Percentiles rank a stretch among this genome's conserved stretches.
phyloP scores from a whole-genome alignment of 306 rosid species.

The Corylus heterophylla region DNA sequence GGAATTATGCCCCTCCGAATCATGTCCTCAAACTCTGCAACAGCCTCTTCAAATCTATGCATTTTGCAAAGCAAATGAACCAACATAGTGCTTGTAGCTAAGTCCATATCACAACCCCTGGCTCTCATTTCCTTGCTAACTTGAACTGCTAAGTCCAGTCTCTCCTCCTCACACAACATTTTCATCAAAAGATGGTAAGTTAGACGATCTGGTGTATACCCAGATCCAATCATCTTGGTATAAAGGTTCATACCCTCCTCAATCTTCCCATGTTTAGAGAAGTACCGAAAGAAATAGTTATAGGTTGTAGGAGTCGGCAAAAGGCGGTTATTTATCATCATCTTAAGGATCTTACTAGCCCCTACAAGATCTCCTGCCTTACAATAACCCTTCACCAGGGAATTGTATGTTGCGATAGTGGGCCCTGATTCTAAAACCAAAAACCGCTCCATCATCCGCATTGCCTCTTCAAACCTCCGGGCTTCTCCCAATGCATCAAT shows the following conservation, averaged over 20 bases:
- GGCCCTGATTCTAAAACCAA: conserved; percentile 74
- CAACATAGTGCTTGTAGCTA: conserved; percentile 79
- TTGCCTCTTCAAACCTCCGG: conserved; percentile 74
- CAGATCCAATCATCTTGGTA: conserved; percentile 80
- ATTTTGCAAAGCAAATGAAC: conserved; percentile 73
- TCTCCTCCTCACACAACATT: conserved; percentile 84
- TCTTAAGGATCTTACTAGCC: conserved; percentile 83
- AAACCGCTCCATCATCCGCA: conserved; percentile 84
- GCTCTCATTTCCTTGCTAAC: conserved; percentile 81
- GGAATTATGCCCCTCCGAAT: conserved; percentile 77
- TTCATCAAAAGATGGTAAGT: conserved; percentile 87
- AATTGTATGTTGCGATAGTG: conserved; percentile 76
- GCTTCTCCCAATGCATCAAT: conserved; percentile 85
- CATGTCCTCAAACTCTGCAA: conserved; percentile 73
- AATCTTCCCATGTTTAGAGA: conserved; percentile 69
- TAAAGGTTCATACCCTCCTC: conserved; percentile 88
- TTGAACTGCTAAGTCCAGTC: conserved; percentile 70
- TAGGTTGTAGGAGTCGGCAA: conserved; percentile 76
- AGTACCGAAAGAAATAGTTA: conserved; percentile 83
- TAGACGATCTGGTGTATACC: conserved; percentile 69
- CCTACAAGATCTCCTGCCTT: conserved; percentile 78
- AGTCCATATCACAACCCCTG: conserved; percentile 77
- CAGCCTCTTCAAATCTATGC: conserved; percentile 74
- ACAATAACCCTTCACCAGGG: conserved; percentile 80
- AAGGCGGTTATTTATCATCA: conserved; percentile 74